Base-by-base conservation (phyloP, 306 rosid species). In the Amphicarpaea edgeworthii region DNA sequence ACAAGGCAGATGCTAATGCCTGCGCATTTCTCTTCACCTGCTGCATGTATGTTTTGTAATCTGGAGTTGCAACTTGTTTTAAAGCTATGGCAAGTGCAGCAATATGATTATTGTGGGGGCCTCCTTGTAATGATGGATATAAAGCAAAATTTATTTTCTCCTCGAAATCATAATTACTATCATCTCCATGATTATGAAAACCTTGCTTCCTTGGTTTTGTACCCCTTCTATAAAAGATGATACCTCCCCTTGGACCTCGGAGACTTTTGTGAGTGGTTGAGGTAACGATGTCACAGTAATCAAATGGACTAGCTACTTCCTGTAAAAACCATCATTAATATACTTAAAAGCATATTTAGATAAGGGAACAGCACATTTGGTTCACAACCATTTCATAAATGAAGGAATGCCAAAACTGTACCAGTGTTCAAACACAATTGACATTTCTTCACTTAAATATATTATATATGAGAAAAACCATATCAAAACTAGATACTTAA, bases 261-360 rank as follows among this genome's bases (percentile, higher is more conserved):
- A 90, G 96, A 77, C 97, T 88, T 85, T 94, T 94, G 94, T 94
- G 91, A 16, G 95, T 94, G 41, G 96, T 92, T 68, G 96, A 94
- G 24, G 98, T 87, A 28, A 90, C 90, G 60, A 90, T 72, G 87
- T 90, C 91, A 84, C 97, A 89, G 75, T 80, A 86, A 68, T 91
- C 88, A 80, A 93, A 93, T 20, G 93, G 97, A 79, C 88, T 87
- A 6, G 65, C 85, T 30, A 90, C 87, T 85, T 88, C 93, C 97
- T 87, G 87, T 16, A 76, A 76, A 62, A 74, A 59, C 41, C 76
- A 78, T 6, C 8, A 38, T 66, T 28, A 79, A 60, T 55, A 70
- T 53, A 62, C 38, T 62, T 75, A 50, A 57, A 30, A 45, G 28
- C 72, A 59, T 6, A 40, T 49, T 43, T 7, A 47, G 8, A 63